Conservation (phyloP, 306 rosid genomes). For the Vigna radiata region DNA sequence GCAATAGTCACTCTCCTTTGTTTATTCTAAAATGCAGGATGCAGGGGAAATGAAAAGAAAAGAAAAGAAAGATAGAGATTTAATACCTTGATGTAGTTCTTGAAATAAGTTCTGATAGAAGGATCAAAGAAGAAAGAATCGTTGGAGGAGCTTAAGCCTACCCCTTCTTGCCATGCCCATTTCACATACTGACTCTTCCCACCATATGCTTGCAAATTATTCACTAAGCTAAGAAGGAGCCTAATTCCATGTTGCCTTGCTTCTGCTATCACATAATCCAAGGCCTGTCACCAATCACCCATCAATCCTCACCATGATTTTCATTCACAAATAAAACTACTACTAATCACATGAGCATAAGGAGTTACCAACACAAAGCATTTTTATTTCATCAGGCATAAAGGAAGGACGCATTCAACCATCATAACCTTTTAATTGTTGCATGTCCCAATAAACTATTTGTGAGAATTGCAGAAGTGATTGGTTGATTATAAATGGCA, state of each 20-base stretch:
- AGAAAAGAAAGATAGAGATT: slow-evolving; percentile 2
- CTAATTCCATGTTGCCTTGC: slow-evolving; percentile 77
- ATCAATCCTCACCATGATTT: slow-evolving; percentile 39
- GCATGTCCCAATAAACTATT: not conserved
- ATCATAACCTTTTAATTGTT: slow-evolving; percentile 8
- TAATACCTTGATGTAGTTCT: slow-evolving; percentile 80
- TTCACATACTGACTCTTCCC: slow-evolving; percentile 97
- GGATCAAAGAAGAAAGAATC: slow-evolving; percentile 99
- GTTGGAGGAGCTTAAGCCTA: slow-evolving; percentile 86
- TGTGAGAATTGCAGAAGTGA: slow-evolving; percentile 9
- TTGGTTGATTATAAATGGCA: slow-evolving; percentile 8
- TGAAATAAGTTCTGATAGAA: slow-evolving; percentile 81
- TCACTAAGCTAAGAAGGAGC: slow-evolving; percentile 90
- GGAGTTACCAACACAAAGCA: not conserved
- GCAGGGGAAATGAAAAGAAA: no score
- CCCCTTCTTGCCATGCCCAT: slow-evolving; percentile 99
- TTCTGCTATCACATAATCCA: slow-evolving; percentile 94
- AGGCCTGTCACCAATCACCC: slow-evolving; percentile 81
- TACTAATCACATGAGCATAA: slow-evolving; percentile 30
- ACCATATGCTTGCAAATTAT: slow-evolving; percentile 91
- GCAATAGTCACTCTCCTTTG: not conserved
- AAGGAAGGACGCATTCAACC: slow-evolving; percentile 21
- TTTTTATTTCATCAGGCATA: slow-evolving; percentile 17
- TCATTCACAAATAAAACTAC: slow-evolving; percentile 17
- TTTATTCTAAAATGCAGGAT: not conserved